These are phyloP conservation scores for Rubus idaeus DNA, from an alignment of 306 rosid genomes.

Conservation along the genomic window DNA sequence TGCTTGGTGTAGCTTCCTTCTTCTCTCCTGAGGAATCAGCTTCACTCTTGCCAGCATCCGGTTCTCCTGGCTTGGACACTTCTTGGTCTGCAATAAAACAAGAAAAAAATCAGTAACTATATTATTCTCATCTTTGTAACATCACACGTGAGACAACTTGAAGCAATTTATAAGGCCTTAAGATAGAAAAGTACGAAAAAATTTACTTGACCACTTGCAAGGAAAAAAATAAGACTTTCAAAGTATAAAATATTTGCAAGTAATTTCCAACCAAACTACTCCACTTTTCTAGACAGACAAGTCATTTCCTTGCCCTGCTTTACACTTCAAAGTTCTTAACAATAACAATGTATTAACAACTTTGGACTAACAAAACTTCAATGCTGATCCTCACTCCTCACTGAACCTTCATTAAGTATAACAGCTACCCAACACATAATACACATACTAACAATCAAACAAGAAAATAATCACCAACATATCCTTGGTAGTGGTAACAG, in stretches of 20 bases:
- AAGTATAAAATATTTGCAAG: neutral
- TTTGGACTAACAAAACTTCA: neutral
- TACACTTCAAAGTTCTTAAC: neutral
- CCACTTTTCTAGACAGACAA: neutral
- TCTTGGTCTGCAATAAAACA: conserved; percentile 1
- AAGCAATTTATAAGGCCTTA: neutral
- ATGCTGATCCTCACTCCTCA: neutral
- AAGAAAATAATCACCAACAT: neutral
- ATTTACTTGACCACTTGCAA: too few species aligned
- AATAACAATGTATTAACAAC: neutral
- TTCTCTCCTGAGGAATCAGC: conserved; percentile 1
- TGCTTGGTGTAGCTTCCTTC: neutral
- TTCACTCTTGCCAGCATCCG: neutral
- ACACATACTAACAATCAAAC: neutral
- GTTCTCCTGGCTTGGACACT: conserved; percentile 15
- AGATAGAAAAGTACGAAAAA: neutral
- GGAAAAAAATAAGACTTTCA: neutral
- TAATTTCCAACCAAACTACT: neutral
- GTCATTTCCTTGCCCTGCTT: neutral
- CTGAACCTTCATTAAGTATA: neutral
- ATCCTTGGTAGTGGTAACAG: neutral
- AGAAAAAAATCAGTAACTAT: neutral
- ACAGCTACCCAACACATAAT: neutral
- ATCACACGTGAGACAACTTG: neutral
- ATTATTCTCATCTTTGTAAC: neutral